These are phyloP conservation scores for Populus tremula DNA, from an alignment of 345 rosid species.

Conservation along the genomic window DNA sequence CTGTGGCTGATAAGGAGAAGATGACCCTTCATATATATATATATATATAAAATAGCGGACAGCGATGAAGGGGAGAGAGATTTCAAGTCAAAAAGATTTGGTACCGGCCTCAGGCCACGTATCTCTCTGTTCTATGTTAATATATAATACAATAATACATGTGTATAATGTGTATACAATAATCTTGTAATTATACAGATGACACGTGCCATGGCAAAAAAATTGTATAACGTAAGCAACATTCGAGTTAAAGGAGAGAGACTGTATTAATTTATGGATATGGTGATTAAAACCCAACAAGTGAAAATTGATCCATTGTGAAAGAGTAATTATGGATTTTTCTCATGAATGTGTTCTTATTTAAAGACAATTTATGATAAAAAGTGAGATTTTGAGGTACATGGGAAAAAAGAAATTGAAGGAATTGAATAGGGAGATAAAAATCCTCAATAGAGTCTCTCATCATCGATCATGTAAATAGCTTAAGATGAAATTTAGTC, in stretches of 20 bases:
- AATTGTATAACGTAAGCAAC: neutral
- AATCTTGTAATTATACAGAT: neutral
- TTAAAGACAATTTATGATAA: neutral
- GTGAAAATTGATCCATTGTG: neutral
- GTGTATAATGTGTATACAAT: neutral
- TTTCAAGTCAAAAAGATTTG: conserved; percentile 26
- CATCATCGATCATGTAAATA: no score
- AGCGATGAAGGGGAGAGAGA: neutral
- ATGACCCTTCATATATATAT: conserved; percentile 4
- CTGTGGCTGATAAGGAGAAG: neutral
- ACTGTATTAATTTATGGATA: neutral
- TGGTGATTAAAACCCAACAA: neutral
- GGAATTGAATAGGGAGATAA: no score
- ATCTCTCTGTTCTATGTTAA: neutral
- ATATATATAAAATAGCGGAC: no score
- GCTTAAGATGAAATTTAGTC: no score
- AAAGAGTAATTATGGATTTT: neutral
- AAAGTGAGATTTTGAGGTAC: no score
- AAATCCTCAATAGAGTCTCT: no score
- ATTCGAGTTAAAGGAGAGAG: no score
- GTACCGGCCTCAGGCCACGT: conserved; percentile 33
- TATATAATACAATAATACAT: neutral
- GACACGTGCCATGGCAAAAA: neutral
- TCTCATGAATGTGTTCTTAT: neutral
- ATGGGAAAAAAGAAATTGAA: no score